These are phyloP conservation scores for Phellinidium pouzarii DNA, from an alignment of 1,284 basidiomycete genomes.

Conservation along the genomic window DNA sequence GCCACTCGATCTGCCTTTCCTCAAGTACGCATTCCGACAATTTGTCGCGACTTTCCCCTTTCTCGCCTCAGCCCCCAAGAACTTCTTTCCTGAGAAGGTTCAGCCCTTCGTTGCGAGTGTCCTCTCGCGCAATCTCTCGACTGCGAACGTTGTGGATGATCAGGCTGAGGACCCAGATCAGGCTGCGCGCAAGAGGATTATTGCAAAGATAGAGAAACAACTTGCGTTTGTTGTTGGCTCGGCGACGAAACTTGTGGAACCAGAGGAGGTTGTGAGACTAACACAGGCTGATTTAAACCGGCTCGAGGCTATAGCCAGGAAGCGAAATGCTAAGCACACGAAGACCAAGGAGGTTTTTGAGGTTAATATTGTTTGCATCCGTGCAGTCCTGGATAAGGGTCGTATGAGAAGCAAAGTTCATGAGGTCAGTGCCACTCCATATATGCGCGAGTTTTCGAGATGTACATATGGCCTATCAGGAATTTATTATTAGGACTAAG, in stretches of 20 bases:
- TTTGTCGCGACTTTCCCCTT: slow-evolving; percentile 93
- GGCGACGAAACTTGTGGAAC: slow-evolving; percentile 74
- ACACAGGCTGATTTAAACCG: slow-evolving; percentile 75
- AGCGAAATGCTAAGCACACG: slow-evolving; percentile 42
- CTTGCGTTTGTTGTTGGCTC: slow-evolving; percentile 75
- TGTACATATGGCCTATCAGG: slow-evolving; percentile 39
- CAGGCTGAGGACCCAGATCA: slow-evolving; percentile 45
- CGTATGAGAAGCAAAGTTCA: slow-evolving; percentile 78
- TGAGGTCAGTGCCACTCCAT: slow-evolving; percentile 48
- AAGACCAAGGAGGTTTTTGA: slow-evolving; percentile 61
- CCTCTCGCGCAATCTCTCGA: slow-evolving; percentile 70
- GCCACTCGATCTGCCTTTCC: slow-evolving; percentile 72
- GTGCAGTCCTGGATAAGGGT: slow-evolving; percentile 74
- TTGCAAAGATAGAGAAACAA: slow-evolving; percentile 77
- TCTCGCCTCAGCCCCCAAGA: slow-evolving; percentile 75
- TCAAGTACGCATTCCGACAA: slow-evolving; percentile 84
- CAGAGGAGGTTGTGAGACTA: slow-evolving; percentile 84
- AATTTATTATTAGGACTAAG: slow-evolving; percentile 90
- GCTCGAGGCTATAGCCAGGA: slow-evolving; percentile 62
- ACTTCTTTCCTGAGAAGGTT: slow-evolving; percentile 88
- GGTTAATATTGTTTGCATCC: slow-evolving; percentile 84
- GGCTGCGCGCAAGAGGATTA: slow-evolving; percentile 52
- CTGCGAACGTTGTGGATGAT: slow-evolving; percentile 57
- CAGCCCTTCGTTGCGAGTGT: slow-evolving; percentile 87
- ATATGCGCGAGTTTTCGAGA: slow-evolving; percentile 4